These are phyloP conservation scores for Schizosaccharomyces lindneri DNA, from an alignment of 805 yeast species.

Conservation along the genomic window DNA sequence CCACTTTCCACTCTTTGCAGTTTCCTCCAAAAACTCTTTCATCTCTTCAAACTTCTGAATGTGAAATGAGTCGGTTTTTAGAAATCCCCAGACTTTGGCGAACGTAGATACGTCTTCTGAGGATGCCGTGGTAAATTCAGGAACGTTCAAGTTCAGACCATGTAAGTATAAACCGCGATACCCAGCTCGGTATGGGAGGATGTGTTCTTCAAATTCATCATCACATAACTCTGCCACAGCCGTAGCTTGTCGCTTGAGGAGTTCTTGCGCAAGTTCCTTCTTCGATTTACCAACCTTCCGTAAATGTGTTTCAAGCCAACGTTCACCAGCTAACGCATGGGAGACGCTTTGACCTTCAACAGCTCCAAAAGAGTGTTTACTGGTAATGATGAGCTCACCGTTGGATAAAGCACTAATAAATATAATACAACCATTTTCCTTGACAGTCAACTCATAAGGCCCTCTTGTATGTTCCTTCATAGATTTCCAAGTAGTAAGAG, in stretches of 20 bases:
- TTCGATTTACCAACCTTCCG: slow-evolving; percentile 16
- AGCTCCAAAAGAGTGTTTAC: slow-evolving; percentile 71
- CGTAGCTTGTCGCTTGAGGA: slow-evolving; percentile 34
- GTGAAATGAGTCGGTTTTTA: slow-evolving; percentile 23
- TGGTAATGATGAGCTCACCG: slow-evolving; percentile 64
- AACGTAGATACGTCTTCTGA: slow-evolving; percentile 34
- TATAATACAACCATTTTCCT: slow-evolving; percentile 85
- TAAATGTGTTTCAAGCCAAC: slow-evolving; percentile 31
- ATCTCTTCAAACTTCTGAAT: slow-evolving; percentile 20
- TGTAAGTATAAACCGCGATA: slow-evolving; percentile 69
- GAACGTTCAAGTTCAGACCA: slow-evolving; percentile 54
- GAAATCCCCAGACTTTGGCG: slow-evolving; percentile 46
- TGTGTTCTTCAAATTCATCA: slow-evolving; percentile 82
- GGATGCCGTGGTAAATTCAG: slow-evolving; percentile 37
- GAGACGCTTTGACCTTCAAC: slow-evolving; percentile 21
- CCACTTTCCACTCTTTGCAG: slow-evolving; percentile 44
- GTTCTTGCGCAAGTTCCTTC: slow-evolving; percentile 27
- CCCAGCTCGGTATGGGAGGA: slow-evolving; percentile 41
- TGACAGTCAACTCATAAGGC: slow-evolving; percentile 57
- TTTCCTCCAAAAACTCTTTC: slow-evolving; percentile 26
- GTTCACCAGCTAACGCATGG: slow-evolving; percentile 56
- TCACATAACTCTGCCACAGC: slow-evolving; percentile 88
- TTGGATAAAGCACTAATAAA: slow-evolving; percentile 53
- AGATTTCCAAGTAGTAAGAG: slow-evolving; percentile 22
- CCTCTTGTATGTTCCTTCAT: slow-evolving; percentile 31